Evolutionary conservation across 2,329 filamentous ascomycete species (phyloP), one percentile per base, ranked within the genome.

Genomic region (Penicillium griseofulvum): DNA sequence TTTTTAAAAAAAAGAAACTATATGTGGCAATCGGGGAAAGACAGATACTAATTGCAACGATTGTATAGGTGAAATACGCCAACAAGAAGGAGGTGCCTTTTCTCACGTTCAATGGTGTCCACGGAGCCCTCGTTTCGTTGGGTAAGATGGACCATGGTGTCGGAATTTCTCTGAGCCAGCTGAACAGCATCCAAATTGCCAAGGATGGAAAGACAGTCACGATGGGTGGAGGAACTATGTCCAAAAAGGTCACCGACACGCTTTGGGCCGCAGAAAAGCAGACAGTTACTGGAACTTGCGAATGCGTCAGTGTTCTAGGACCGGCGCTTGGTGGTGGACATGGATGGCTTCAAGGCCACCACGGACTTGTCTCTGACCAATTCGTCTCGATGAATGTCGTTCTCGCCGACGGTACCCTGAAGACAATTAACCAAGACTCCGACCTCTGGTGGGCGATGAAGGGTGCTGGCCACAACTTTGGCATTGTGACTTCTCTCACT

Each of bases 381-480:
- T 76, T 84, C 34, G 55, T 81, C 7, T 80, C 78, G 0, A 68
- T 81, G 69, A 76, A 80, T 22, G 62, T 85, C 1, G 81, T 84
- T 0, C 72, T 83, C 0, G 79, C 81, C 5, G 69, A 81, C 56
- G 81, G 82, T 14, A 73, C 65, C 10, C 48, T 75, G 44, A 55
- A 67, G 7, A 76, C 71, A 0, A 68, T 80, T 1, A 76, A 52
- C 65, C 69, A 37, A 11, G 68, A 70, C 8, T 76, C 77, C 0
- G 81, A 85, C 34, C 74, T 85, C 9, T 85, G 75, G 65, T 86
- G 82, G 82, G 83, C 74, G 1, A 74, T 85, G 60, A 73, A 74
- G 46, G 83, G 83, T 5, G 83, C 82, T 2, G 83, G 82, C 1
- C 80, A 83, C 55, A 85, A 84, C 67, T 84, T 85, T 55, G 83